Base-by-base conservation (phyloP, 345 rosid genomes). In the Salix purpurea region DNA sequence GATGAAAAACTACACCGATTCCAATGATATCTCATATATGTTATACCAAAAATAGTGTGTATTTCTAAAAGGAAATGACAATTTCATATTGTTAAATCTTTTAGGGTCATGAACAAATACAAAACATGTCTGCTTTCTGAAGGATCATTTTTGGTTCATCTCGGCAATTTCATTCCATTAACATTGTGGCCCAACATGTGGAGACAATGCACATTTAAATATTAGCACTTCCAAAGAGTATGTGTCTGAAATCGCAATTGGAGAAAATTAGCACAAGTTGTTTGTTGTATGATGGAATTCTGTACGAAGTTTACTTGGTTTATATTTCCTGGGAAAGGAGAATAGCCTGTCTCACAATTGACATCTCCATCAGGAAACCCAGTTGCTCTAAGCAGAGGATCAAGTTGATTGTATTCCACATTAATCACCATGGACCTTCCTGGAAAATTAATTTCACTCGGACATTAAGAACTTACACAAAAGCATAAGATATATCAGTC, bases 271-370 rank as follows among this genome's bases (percentile, higher is more conserved):
- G 26, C 52, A 14, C 52, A 14, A 46, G 52, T 46, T 46, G 52
- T 46, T 46, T 0, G 18, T 46, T 46, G 50, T 14, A 13, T 46
- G 52, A 46, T 46, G 52, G 52, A 2, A 62, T 23, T 24, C 4
- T 62, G 69, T 65, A 69, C 77, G 84, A 76, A 74, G 75, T 84
- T 46, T 86, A 91, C 99, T 83, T 96, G 99, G 83, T 96, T 96
- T 73, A 96, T 96, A 81, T 96, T 96, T 85, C 99, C 98, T 4
- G 99, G 99, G 83, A 91, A 96, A 72, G 98, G 98, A 74, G 99
- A 96, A 78, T 81, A 96, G 79, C 99, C 99, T 2, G 98, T 92
- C 88, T 96, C 97, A 28, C 83, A 84, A 71, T 96, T 93, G 79
- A 78, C 96, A 85, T 96, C 99, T 39, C 99, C 99, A 80, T 96